Evolutionary conservation across 1,284 basidiomycete species (phyloP).

Genomic region (Schizopora paradoxa): DNA sequence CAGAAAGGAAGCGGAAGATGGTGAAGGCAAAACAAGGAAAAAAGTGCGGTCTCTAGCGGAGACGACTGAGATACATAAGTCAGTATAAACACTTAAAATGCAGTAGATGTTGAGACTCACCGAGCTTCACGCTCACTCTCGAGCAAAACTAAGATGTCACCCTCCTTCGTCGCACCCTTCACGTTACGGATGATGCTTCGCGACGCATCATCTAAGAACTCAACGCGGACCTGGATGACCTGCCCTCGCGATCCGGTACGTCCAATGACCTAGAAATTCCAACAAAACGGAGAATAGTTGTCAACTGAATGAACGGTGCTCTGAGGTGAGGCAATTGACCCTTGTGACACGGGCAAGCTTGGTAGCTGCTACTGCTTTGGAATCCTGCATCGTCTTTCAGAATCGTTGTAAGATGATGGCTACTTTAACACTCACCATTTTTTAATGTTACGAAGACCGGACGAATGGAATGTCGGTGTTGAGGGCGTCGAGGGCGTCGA

Average conservation of each 20-base stretch:
- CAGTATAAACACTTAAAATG: too few relatives aligned
- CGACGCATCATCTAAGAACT: conserved; percentile 97
- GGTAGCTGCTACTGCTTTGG: conserved; percentile 79
- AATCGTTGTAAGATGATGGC: too few relatives aligned
- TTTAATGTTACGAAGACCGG: too few relatives aligned
- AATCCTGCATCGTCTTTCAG: too few relatives aligned
- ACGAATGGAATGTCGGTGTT: too few relatives aligned
- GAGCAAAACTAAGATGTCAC: conserved; percentile 96
- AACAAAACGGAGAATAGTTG: neutral
- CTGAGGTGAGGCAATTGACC: conserved; percentile 42
- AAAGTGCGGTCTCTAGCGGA: too few relatives aligned
- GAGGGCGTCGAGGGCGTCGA: too few relatives aligned
- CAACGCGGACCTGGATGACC: conserved; percentile 99
- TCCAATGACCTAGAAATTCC: conserved; percentile 76
- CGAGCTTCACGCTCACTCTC: conserved; percentile 99
- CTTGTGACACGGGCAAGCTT: conserved; percentile 96
- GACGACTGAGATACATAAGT: too few relatives aligned
- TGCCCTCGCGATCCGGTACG: conserved; percentile 99
- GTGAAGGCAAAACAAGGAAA: too few relatives aligned
- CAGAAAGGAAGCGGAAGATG: too few relatives aligned
- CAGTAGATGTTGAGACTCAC: conserved; percentile 44
- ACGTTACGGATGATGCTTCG: conserved; percentile 99
- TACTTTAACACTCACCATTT: too few relatives aligned
- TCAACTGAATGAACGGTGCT: conserved; percentile 4
- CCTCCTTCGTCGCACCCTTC: conserved; percentile 94